Evolutionary conservation across 108 stramenopile genomes (phyloP), one percentile per base, ranked within the genome.

Genomic region (Nitzschia putrida): DNA sequence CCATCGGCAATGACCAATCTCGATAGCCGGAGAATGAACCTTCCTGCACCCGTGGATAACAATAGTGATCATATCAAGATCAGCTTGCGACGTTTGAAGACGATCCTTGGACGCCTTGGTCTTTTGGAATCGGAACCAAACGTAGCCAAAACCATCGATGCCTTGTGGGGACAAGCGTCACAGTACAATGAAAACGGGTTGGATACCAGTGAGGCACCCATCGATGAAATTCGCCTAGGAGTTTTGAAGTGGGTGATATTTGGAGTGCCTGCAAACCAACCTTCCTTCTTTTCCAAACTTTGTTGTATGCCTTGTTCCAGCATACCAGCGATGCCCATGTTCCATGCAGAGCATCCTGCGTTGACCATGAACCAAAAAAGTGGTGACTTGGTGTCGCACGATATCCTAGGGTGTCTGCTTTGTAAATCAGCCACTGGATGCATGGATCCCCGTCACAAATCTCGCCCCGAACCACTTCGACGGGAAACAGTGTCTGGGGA

Each of bases 361-460:
- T 80, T 67, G 50, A 79, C 73, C 23, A 74, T 93, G 78, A 75
- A 74, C 22, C 56, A 79, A 45, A 70, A 87, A 16, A 65, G 44
- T 53, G 92, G 87, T 16, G 92, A 93, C 39, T 61, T 93, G 53
- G 85, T 90, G 26, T 69, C 72, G 44, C 92, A 93, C 65, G 92
- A 93, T 65, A 67, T 87, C 10, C 42, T 78, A 22, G 77, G 66
- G 12, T 93, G 92, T 53, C 58, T 58, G n/a, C 47, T 89, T 13
- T 93, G 92, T 44, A 68, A 74, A n/a, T 64, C 57, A 42, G 74
- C 74, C 0, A 73, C 82, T 10, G 81, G 86, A 9, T 74, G 79
- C 49, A 64, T 66, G 6, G 53, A 56, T 21, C 29, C 29, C 29
- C 29, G 29, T 34, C 29, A 34, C 29, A 34, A 34, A 4, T 34